Evolutionary conservation across 108 stramenopile species (phyloP).

Genomic region (Chaetoceros muelleri): DNA sequence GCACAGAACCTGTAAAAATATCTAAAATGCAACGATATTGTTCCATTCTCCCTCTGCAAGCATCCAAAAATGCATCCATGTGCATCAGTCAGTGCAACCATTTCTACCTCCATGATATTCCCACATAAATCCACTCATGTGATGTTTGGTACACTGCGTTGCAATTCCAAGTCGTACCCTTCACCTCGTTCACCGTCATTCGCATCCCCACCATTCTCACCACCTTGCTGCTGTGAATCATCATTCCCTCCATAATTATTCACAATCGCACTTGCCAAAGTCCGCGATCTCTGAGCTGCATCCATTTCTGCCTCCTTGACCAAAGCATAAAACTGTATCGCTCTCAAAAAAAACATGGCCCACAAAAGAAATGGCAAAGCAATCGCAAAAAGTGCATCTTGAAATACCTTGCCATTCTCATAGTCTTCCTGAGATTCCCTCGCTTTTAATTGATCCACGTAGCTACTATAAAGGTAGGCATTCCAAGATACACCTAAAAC

Average conservation of each 20-base stretch:
- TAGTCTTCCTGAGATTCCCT: neutral
- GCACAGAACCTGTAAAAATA: no score
- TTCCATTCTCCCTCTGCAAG: no score
- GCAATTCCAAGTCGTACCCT: neutral
- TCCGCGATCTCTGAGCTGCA: conserved; percentile 27
- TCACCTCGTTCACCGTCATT: neutral
- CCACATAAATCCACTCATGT: no score
- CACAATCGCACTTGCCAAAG: neutral
- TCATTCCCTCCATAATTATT: neutral
- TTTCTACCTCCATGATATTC: no score
- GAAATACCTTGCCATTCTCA: conserved; percentile 26
- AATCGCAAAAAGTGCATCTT: conserved; percentile 45
- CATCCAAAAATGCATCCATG: no score
- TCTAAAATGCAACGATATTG: no score
- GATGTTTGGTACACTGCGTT: neutral
- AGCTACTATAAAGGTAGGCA: conserved; percentile 6
- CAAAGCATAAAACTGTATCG: conserved; percentile 56
- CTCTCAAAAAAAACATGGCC: conserved; percentile 58
- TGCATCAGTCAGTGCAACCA: no score
- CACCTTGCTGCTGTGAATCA: neutral
- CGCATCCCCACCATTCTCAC: neutral
- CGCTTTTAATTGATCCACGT: neutral
- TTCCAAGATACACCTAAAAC: conserved; percentile 48
- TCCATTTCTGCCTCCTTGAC: conserved; percentile 67
- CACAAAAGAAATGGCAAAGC: conserved; percentile 57